Conservation (phyloP, 2,329 filamentous ascomycete species). For the Diaporthe vaccinii region DNA sequence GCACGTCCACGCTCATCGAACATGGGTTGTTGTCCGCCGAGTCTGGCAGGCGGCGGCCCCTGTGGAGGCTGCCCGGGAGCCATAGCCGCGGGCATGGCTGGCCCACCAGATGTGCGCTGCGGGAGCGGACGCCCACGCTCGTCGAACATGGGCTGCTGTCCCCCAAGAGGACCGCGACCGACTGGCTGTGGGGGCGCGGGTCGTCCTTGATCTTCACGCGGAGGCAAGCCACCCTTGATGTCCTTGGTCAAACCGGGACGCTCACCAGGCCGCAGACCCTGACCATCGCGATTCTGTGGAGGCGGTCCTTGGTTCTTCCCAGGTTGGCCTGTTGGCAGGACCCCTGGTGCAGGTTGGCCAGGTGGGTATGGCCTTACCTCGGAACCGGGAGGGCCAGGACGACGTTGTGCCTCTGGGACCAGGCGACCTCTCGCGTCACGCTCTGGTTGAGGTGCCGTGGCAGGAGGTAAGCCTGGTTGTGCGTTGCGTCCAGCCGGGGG, state of each 20-base stretch:
- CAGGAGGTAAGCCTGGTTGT: not conserved
- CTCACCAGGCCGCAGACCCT: not conserved
- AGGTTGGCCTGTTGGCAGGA: not conserved
- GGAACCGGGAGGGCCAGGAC: not conserved
- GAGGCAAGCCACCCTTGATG: not conserved
- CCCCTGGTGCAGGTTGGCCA: not conserved
- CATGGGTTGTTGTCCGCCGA: not conserved
- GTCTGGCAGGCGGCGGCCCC: not conserved
- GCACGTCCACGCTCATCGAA: not conserved
- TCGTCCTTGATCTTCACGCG: not conserved
- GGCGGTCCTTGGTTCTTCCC: not conserved
- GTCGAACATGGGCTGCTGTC: not conserved
- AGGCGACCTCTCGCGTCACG: not conserved
- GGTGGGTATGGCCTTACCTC: not conserved
- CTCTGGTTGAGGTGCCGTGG: not conserved
- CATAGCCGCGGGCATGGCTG: not conserved
- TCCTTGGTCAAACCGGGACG: not conserved
- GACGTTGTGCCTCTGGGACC: not conserved
- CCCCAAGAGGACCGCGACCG: not conserved
- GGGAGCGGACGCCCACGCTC: not conserved
- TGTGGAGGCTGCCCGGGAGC: not conserved
- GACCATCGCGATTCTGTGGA: not conserved
- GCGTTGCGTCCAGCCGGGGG: not conserved
- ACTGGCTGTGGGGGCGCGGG: not conserved
- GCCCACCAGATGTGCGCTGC: not conserved